Conservation (phyloP, 441 rosid species). For the Manihot esculenta region DNA sequence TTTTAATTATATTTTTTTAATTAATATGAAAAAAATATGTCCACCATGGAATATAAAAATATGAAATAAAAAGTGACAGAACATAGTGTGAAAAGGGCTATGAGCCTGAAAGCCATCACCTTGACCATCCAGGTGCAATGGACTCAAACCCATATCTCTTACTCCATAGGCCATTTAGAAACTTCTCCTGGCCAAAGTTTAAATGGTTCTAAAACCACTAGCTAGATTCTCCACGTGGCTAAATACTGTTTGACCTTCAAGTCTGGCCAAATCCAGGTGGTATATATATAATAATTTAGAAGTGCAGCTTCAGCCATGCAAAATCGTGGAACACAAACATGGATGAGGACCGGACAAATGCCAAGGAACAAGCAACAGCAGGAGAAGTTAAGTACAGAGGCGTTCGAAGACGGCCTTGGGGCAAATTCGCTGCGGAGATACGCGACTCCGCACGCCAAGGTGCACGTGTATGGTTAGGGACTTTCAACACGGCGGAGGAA, state of each 20-base stretch:
- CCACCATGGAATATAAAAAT: no score
- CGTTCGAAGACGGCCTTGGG: slow-evolving; percentile 82
- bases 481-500: slow-evolving; percentile 71
- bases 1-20: no score
- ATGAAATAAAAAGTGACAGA: background rate
- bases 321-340: slow-evolving; percentile 19
- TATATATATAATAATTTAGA: no score
- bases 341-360: slow-evolving; percentile 10
- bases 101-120: slow-evolving; percentile 33
- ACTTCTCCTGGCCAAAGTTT: slow-evolving; percentile 9
- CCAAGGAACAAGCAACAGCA: background rate
- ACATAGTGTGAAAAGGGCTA: slow-evolving; percentile 6
- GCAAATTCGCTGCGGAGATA: slow-evolving; percentile 76
- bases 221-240: no score
- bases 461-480: slow-evolving; percentile 27
- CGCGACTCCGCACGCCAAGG: slow-evolving; percentile 32
- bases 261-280: slow-evolving; percentile 4
- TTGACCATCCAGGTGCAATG: slow-evolving; percentile 43
- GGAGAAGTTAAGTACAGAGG: slow-evolving; percentile 50
- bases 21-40: no score
- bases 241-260: slow-evolving; percentile 1
- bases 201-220: slow-evolving; percentile 15
- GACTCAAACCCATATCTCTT: background rate
- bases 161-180: background rate
- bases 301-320: slow-evolving; percentile 29